Base-by-base conservation (phyloP, 2,329 filamentous ascomycete genomes). In the Leptographium lundbergii region DNA sequence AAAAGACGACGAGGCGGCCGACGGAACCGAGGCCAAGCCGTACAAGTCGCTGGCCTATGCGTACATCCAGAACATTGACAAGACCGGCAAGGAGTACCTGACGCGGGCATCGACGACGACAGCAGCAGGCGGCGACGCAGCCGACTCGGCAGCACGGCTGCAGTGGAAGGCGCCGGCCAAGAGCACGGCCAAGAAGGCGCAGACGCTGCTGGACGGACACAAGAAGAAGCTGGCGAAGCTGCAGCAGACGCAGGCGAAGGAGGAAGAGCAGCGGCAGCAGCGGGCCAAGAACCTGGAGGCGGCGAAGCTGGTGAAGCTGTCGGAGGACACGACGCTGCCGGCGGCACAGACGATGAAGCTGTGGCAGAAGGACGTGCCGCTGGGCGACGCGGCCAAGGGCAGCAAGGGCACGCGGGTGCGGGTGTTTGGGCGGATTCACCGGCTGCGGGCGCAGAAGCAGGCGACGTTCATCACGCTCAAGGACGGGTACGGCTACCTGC, bases 151-250 rank as follows among this genome's bases (percentile, higher is more conserved):
- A 58, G 79, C 79, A 58, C 80, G 82, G 64, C 73, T 86, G 63
- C 80, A 84, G 66, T 96, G 87, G 87, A 92, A 91, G 75, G 85
- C 87, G 59, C 87, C 84, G 24, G 86, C 88, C 61, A 95, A 94
- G 77, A 88, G 87, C 61, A 89, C 89, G 25, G 72, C 90, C 69
- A 96, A 95, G 78, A 95, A 95, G 75, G 88, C 87, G 4, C 82
- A 83, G 75, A 85, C 84, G 71, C 84, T 84, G 63, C 84, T 84
- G 64, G 88, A 90, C 65, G 78, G 80, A 63, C 84, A 89, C 72
- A 88, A 89, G 81, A 91, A 90, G 80, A 95, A 95, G 79, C 80
- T 87, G 52, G 82, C 82, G 66, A 91, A 90, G 74, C 87, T 88
- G 71, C 80, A 86, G 65, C 86, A 91, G 69, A 75, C 84, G 63